Percentiles rank a stretch among this genome's conserved stretches.
Evolutionary conservation across 1,284 basidiomycete genomes (phyloP).

Genomic region (Pseudozyma sp.): DNA sequence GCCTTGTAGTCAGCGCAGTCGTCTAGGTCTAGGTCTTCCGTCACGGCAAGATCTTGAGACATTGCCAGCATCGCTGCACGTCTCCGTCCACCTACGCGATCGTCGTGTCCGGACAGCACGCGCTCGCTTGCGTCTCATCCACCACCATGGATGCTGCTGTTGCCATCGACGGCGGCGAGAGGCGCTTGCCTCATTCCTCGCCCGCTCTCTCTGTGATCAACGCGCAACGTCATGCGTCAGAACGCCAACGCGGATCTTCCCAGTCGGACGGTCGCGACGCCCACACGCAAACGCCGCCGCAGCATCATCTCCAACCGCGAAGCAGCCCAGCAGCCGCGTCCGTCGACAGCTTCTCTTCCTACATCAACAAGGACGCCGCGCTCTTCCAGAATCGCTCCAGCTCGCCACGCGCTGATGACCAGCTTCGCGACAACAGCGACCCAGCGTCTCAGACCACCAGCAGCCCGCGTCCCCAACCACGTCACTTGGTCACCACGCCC

Average conservation of each 20-base stretch:
- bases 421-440: constrained; percentile 42
- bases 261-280: constrained; percentile 32
- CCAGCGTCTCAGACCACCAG: constrained; percentile 26
- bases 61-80: neutral
- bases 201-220: constrained; percentile 1
- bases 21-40: constrained; percentile 7
- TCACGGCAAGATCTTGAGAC: constrained; percentile 5
- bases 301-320: constrained; percentile 22
- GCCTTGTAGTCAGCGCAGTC: constrained; percentile 7
- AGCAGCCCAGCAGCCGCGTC: constrained; percentile 53
- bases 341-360: constrained; percentile 54
- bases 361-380: constrained; percentile 53
- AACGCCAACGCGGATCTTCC: constrained; percentile 32
- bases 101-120: constrained; percentile 4
- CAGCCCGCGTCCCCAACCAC: constrained; percentile 31
- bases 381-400: constrained; percentile 49
- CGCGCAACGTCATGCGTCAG: constrained; percentile 8
- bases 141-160: constrained; percentile 20
- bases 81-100: neutral
- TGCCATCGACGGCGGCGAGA: constrained; percentile 13
- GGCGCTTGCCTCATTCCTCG: constrained; percentile 16
- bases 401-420: constrained; percentile 49
- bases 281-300: constrained; percentile 17
- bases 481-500: constrained; percentile 43
- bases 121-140: neutral